Evolutionary conservation across 2,329 filamentous ascomycete genomes (phyloP).

Genomic region (Colletotrichum echinochloae): DNA sequence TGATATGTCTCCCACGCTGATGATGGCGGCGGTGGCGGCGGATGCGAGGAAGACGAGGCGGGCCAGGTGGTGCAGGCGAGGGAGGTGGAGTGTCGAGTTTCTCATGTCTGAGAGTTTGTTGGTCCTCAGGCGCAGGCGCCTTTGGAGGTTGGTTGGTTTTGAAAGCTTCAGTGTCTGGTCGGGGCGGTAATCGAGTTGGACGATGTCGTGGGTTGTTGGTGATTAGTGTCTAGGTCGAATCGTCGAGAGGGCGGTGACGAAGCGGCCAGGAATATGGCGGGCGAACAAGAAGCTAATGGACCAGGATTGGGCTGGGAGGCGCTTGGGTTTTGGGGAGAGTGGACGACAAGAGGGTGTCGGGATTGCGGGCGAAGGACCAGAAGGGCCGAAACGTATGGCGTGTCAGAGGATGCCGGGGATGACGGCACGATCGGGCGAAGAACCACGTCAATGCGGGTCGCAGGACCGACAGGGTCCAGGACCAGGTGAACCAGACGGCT

Average conservation of each 20-base stretch:
- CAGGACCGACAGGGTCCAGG: constrained; percentile 27
- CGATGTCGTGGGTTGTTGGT: constrained; percentile 8
- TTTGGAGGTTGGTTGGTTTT: background rate
- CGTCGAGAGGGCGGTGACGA: constrained; percentile 23
- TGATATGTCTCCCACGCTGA: constrained; percentile 22
- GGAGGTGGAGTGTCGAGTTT: constrained; percentile 14
- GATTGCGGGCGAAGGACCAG: constrained; percentile 14
- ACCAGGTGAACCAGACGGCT: constrained; percentile 26
- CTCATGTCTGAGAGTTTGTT: constrained; percentile 19
- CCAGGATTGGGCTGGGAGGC: constrained; percentile 36
- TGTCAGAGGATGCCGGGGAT: constrained; percentile 39
- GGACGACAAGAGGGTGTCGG: constrained; percentile 24
- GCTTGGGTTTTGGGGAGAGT: constrained; percentile 32
- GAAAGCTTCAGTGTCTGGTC: background rate
- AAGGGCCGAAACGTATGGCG: constrained; percentile 39
- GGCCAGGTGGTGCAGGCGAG: constrained; percentile 15
- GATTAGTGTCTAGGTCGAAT: constrained; percentile 11
- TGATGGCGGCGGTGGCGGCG: constrained; percentile 23
- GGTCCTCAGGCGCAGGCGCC: constrained; percentile 21
- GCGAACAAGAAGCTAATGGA: constrained; percentile 10
- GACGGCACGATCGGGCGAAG: constrained; percentile 38
- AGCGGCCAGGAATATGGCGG: constrained; percentile 32
- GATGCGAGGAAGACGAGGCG: constrained; percentile 28
- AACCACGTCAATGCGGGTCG: constrained; percentile 37
- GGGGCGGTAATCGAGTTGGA: background rate